Evolutionary conservation across 352 stramenopile species (phyloP).

Genomic region (Globisporangium megalacanthum): DNA sequence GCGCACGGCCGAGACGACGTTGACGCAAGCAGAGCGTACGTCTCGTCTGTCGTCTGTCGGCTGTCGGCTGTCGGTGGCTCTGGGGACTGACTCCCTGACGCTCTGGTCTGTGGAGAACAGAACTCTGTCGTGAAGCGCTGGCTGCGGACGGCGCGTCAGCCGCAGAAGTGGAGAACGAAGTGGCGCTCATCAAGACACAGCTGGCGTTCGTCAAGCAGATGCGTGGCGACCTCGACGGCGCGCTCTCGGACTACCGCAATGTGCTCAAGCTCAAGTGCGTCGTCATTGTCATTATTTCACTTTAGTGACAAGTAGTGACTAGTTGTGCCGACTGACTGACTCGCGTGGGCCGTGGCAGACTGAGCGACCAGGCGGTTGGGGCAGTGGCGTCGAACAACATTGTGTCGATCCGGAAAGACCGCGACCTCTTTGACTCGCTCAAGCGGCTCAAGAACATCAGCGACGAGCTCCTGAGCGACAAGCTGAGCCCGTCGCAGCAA

Average conservation of each 20-base stretch:
- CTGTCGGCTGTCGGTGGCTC: neutral
- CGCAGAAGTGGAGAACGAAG: conserved; percentile 63
- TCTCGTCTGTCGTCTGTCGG: neutral
- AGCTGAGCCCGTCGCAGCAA: conserved; percentile 53
- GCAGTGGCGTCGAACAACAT: conserved; percentile 80
- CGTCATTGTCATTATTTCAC: neutral
- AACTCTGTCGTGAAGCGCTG: conserved; percentile 60
- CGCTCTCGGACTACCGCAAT: conserved; percentile 68
- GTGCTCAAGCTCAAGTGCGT: conserved; percentile 78
- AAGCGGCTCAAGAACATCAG: conserved; percentile 77
- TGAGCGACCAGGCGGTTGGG: conserved; percentile 54
- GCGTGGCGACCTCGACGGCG: conserved; percentile 57
- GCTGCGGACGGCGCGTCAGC: conserved; percentile 43
- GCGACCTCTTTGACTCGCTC: conserved; percentile 77
- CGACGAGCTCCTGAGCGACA: conserved; percentile 42
- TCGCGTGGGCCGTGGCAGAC: conserved; percentile 15
- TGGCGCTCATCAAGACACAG: conserved; percentile 69
- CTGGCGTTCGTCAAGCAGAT: conserved; percentile 78
- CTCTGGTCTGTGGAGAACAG: conserved; percentile 20
- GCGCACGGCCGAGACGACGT: conserved; percentile 31
- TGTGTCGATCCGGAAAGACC: conserved; percentile 70
- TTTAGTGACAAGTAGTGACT: neutral
- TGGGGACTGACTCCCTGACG: neutral
- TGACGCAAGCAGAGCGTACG: conserved; percentile 61
- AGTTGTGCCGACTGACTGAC: no score